Conservation (phyloP, 2,329 filamentous ascomycete species). For the Pezicula carpinea region DNA sequence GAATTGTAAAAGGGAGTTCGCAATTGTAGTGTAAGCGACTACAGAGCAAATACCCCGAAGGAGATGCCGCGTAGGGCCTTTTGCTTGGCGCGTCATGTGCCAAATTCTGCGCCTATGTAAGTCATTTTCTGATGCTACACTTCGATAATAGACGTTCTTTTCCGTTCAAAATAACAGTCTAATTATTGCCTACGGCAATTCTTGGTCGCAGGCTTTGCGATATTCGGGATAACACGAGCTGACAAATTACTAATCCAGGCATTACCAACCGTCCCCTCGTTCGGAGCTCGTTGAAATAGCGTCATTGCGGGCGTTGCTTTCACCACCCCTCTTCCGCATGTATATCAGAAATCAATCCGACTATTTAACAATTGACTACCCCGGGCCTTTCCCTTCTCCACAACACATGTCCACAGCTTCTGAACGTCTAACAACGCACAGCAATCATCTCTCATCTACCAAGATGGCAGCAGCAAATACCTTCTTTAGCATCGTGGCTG, state of each 20-base stretch:
- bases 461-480: conserved; percentile 29
- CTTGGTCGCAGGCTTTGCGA: neutral
- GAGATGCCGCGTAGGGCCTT: no score
- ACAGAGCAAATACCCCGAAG: no score
- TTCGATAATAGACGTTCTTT: no score
- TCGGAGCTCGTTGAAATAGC: neutral
- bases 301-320: neutral
- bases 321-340: neutral
- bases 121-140: no score
- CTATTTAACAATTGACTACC: neutral
- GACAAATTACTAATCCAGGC: neutral
- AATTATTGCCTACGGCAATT: no score
- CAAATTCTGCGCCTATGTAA: no score
- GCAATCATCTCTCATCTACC: conserved; percentile 5
- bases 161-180: no score
- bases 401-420: conserved; percentile 11
- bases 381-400: neutral
- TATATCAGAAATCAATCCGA: conserved; percentile 7
- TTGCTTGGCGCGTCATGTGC: no score
- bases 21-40: no score
- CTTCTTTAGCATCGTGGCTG: conserved; percentile 65
- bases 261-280: neutral
- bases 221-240: neutral
- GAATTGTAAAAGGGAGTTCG: no score
- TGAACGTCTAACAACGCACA: conserved; percentile 8